Evolutionary conservation across 1,284 basidiomycete genomes (phyloP), one percentile per base, ranked within the genome.

Genomic region (Pseudozyma tsukubaensis): DNA sequence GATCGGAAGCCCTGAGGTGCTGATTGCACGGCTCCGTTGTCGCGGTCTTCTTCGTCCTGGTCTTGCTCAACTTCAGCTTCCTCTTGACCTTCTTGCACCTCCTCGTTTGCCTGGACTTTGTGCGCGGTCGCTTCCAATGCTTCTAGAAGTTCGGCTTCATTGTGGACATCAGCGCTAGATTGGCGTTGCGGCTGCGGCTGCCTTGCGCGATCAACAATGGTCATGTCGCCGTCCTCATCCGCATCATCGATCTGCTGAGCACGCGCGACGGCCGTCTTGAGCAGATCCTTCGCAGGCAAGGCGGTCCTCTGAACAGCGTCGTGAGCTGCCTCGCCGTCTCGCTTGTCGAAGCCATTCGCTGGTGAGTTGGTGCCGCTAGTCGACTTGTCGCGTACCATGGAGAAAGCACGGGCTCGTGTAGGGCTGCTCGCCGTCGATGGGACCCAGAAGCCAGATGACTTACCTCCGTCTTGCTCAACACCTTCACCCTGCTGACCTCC

Each of bases 11-110:
- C 47, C 29, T 59, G 52, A n/a, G 49, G 53, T 21, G 49, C 58
- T 19, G 43, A 48, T 42, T 51, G 43, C 29, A 49, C 19, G 19
- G 57, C 54, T 36, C 35, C 48, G 5, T 7, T 1, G 11, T 8
- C 34, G 18, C n/a, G 11, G 4, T 32, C 50, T 21, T 45, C 32
- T 35, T 61, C 42, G n/a, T 47, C 32, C n/a, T 37, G 42, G 3
- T 57, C 56, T 11, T 40, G 35, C 12, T 57, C 51, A 12, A 21
- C 39, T 19, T 51, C 64, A 32, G 21, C 34, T 11, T 14, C 45
- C 11, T 45, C 45, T 9, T 43, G 32, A 19, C 13, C 35, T 1
- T 98, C 94, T 2, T 94, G 94, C 76, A 94, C 91, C 35, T 92
- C 35, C 9, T 39, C 49, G 16, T 50, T 34, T 6, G 44, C 18